Base-by-base conservation (phyloP, 768 basidiomycete genomes). In the Amanita muscaria region DNA sequence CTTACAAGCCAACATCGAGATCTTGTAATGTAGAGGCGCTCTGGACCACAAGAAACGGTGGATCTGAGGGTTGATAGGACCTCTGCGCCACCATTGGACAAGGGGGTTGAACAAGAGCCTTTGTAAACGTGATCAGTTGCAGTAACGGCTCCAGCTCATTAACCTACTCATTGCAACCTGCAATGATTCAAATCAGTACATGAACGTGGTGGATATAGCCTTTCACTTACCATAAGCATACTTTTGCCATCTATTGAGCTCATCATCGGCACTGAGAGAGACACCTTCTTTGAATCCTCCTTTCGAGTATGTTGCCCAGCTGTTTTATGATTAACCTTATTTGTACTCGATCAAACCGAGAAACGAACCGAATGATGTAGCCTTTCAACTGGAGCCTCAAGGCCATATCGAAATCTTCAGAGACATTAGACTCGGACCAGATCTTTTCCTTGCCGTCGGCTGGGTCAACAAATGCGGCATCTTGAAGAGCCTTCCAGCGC, bases 271-370 rank as follows among this genome's bases (percentile, higher is more conserved):
- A 3, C 85, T 90, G 22, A 94, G 69, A 1, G 83, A 85, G 21
- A 94, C 90, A 51, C 91, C 91, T 58, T 94, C 90, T 64, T 91
- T 85, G 70, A 92, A 94, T 3, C 70, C 81, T 27, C 86, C 79
- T n/a, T 81, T 70, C 1, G 79, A 81, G 59, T 93, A 93, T 1
- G 86, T 87, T 39, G 87, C 85, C 88, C 85, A 83, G 6, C 44
- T 46, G 18, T 31, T 32, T 12, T 16, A 16, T 19, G 37, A 16
- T 2, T 27, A 18, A 22, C n/a, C 23, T 19, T 23, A 11, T 18
- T n/a, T 40, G 22, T 38, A 40, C 22, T 11, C 31, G 35, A 32
- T 16, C 33, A 2, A 19, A 12, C 42, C 12, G 27, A 29, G 12
- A 21, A 14, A 56, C 63, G 36, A 25, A 79, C 53, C 83, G 74